A percentile compares a stretch with the other conserved stretches of the same genome.
Conservation (phyloP, 2,329 filamentous ascomycete genomes). For the Penicillium sp. region DNA sequence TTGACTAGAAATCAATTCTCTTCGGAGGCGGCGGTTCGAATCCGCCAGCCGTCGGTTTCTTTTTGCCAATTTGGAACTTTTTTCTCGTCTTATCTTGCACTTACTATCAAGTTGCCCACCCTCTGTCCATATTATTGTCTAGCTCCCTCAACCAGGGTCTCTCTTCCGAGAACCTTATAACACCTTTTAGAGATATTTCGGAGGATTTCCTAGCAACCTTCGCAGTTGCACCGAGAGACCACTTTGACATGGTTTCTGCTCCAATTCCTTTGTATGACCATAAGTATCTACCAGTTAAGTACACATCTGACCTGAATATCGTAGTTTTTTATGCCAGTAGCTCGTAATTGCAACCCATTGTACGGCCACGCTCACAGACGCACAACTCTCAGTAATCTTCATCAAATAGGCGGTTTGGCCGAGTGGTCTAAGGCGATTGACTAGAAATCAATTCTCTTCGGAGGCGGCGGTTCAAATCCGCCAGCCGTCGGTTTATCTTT, state of each 20-base stretch:
- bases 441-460: too few species aligned
- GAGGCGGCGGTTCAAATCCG: too few species aligned
- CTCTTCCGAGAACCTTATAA: too few species aligned
- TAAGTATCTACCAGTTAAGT: background rate
- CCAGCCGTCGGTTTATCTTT: background rate
- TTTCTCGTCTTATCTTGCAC: too few species aligned
- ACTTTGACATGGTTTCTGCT: background rate
- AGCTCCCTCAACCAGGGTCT: too few species aligned
- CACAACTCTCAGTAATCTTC: background rate
- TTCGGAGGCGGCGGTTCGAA: background rate
- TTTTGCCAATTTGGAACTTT: too few species aligned
- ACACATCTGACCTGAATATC: background rate
- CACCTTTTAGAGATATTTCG: too few species aligned
- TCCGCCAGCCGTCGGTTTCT: background rate
- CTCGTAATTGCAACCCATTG: background rate
- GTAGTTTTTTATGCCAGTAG: background rate
- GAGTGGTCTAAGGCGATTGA: too few species aligned
- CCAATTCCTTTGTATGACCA: background rate
- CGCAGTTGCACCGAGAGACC: background rate
- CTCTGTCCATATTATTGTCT: too few species aligned
- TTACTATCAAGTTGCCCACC: too few species aligned
- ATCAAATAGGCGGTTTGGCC: background rate
- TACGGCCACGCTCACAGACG: background rate
- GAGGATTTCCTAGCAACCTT: too few species aligned
- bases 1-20: background rate